Percentiles rank a stretch among this genome's conserved stretches.
These are phyloP conservation scores for Lomentospora prolificans DNA, from an alignment of 2,329 filamentous ascomycete species.

Conservation along the genomic window DNA sequence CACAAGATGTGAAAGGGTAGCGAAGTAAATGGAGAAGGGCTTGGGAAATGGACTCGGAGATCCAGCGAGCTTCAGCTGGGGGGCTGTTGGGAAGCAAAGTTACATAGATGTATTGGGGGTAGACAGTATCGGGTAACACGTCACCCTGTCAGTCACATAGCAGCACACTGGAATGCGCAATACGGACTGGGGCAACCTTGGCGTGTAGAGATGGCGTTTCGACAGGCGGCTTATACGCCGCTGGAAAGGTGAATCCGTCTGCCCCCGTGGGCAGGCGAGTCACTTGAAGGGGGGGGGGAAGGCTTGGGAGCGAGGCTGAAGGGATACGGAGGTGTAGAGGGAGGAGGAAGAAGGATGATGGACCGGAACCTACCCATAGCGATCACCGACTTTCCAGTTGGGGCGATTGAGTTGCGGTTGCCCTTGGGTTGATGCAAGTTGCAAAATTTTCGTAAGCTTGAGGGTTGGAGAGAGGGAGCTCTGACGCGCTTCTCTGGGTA, in stretches of 20 bases:
- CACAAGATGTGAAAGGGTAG: conserved; percentile 2
- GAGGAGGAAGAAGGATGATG: not conserved
- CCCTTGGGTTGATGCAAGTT: no score
- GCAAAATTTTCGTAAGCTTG: not conserved
- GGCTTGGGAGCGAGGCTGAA: conserved; percentile 2
- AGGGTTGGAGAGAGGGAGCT: no score
- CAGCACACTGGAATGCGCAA: not conserved
- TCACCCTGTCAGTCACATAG: conserved; percentile 6
- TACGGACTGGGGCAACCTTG: not conserved
- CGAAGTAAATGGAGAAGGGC: not conserved
- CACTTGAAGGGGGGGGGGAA: not conserved
- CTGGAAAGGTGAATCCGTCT: not conserved
- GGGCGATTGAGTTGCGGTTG: no score
- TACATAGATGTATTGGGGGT: conserved; percentile 4
- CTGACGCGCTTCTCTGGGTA: not conserved
- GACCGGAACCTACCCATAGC: not conserved
- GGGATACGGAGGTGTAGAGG: not conserved
- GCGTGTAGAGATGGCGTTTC: not conserved
- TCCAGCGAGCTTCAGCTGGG: not conserved
- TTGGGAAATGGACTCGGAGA: not conserved
- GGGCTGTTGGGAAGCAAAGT: not conserved
- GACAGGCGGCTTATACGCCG: not conserved
- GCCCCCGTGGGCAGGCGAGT: not conserved
- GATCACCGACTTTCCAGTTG: not conserved
- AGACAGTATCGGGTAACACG: conserved; percentile 5